Percentiles rank a stretch among this genome's conserved stretches.
Evolutionary conservation across 2,329 filamentous ascomycete genomes (phyloP).

Genomic region (Apiospora kogelbergensis): DNA sequence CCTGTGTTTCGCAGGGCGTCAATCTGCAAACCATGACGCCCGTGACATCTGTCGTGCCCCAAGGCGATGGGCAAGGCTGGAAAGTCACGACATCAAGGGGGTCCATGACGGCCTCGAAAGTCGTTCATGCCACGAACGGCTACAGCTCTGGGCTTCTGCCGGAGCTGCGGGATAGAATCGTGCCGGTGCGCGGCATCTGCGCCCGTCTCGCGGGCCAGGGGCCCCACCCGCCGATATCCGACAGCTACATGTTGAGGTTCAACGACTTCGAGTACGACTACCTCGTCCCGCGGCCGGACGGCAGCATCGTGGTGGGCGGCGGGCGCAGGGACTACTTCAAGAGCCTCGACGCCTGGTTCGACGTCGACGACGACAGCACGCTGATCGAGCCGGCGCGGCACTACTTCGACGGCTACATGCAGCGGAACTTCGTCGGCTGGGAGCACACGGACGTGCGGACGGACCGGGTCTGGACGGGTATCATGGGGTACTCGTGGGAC

Average conservation of each 20-base stretch:
- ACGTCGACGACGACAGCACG: slow-evolving; percentile 41
- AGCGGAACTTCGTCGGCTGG: slow-evolving; percentile 45
- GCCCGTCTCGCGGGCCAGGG: slow-evolving; percentile 17
- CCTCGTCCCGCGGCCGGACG: slow-evolving; percentile 39
- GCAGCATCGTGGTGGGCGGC: slow-evolving; percentile 45
- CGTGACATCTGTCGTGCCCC: not conserved
- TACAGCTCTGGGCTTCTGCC: slow-evolving; percentile 14
- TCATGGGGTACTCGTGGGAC: slow-evolving; percentile 14
- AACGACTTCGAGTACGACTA: slow-evolving; percentile 30
- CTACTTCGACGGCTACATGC: slow-evolving; percentile 48
- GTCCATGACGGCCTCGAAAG: not conserved
- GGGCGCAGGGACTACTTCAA: slow-evolving; percentile 33
- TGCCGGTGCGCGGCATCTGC: slow-evolving; percentile 14
- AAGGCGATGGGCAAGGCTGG: not conserved
- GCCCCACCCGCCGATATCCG: slow-evolving; percentile 15
- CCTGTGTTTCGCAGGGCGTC: slow-evolving; percentile 6
- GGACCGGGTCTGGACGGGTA: slow-evolving; percentile 43
- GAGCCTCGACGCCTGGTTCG: slow-evolving; percentile 40
- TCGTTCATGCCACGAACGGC: slow-evolving; percentile 15
- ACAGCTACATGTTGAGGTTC: slow-evolving; percentile 23
- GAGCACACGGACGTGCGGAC: slow-evolving; percentile 38
- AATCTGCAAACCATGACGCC: slow-evolving; percentile 14
- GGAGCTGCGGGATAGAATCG: slow-evolving; percentile 11
- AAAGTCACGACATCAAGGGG: slow-evolving; percentile 4
- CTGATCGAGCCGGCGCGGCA: slow-evolving; percentile 37